These are phyloP conservation scores for Backusella luteola DNA, from an alignment of 192 early-diverging fungal genomes.

Conservation along the genomic window DNA sequence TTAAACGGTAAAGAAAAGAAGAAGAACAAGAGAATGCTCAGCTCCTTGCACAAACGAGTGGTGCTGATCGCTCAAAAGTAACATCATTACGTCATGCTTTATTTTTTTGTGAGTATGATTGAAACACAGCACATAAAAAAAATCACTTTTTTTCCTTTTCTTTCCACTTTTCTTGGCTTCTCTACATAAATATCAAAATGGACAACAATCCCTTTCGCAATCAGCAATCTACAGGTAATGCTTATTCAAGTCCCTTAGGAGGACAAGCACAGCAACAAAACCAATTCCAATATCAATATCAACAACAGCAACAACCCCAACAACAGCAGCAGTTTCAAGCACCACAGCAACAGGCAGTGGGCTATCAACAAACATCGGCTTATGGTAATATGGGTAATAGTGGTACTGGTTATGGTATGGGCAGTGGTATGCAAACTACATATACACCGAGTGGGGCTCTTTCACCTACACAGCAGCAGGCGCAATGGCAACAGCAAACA, in stretches of 20 bases:
- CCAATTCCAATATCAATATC: slow-evolving; percentile 1
- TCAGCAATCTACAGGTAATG: neutral
- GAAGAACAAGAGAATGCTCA: neutral
- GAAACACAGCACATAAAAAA: neutral
- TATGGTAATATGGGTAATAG: neutral
- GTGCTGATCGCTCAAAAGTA: neutral
- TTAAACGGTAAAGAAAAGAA: neutral
- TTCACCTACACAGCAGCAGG: neutral
- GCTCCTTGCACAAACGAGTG: neutral
- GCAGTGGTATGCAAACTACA: neutral
- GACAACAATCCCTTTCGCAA: slow-evolving; percentile 29
- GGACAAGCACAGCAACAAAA: neutral
- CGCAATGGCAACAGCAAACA: slow-evolving; percentile 10
- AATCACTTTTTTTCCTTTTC: slow-evolving; percentile 8
- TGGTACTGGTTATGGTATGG: neutral
- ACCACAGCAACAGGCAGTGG: neutral
- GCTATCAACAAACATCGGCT: neutral
- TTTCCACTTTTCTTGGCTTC: neutral
- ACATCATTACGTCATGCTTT: neutral
- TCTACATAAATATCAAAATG: slow-evolving; percentile 7
- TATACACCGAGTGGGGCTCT: neutral
- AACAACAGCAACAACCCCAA: neutral
- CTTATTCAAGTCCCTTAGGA: neutral
- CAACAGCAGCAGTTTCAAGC: slow-evolving; percentile 11
- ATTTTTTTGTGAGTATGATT: neutral